Evolutionary conservation across 225 moss, liverwort and hornwort genomes (phyloP), one percentile per base, ranked within the genome.

Genomic region (Pleurozium schreberi): DNA sequence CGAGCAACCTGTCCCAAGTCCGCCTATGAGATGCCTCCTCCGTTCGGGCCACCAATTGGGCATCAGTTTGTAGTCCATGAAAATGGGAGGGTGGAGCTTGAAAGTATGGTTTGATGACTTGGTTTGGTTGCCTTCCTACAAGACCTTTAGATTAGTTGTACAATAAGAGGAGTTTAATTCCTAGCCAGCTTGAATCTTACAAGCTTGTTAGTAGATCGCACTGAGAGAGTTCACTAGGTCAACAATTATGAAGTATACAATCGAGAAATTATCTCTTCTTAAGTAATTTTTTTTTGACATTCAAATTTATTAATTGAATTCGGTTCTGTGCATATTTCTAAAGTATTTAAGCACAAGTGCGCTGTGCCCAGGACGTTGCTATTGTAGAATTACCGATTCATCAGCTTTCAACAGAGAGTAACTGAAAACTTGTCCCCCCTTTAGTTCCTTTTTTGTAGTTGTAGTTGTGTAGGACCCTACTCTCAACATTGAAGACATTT

Each of bases 41-140:
- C 88, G 84, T 86, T 80, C 31, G 80, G 43, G 12, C 65, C 92
- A 43, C 38, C 86, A 64, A 68, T 57, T 74, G 90, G 74, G 28
- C 83, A 83, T 73, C 83, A 65, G 70, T 88, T 90, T 80, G 20
- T 90, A 47, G 85, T 82, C 57, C 82, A 85, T 76, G 92, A 85
- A 53, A 86, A 89, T 45, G 89, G 80, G 43, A 90, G 80, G 65
- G 45, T 87, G 74, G 90, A 90, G 80, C 87, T 92, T 75, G 87
- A 57, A 75, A 81, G 68, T 38, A 84, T 90, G 83, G 92, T 90
- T 84, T 90, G 66, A 90, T 74, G 75, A 38, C 59, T 28, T 59
- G 11, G 23, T 53, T 25, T 65, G 12, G 12, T 11, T 75, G 75
- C 60, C 60, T 60, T 36, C 47, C 22, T 62, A 45, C 45, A 45